Evolutionary conservation across 2,329 filamentous ascomycete species (phyloP), one percentile per base, ranked within the genome.

Genomic region (Aspergillus fischeri): DNA sequence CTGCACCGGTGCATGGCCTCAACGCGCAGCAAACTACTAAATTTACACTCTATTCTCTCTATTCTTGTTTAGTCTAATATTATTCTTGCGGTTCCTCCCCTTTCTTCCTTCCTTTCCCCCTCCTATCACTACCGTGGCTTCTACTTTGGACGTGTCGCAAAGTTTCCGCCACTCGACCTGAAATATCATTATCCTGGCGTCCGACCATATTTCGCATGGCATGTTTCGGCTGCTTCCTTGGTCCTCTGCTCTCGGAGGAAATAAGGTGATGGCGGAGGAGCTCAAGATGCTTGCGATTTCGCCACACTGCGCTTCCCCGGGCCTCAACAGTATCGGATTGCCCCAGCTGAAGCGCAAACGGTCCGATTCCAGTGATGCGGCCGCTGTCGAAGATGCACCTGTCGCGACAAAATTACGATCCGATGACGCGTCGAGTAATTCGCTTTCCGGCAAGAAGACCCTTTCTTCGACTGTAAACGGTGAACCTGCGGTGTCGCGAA

Each of bases 291-390:
- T 79, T 62, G 70, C 73, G 49, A 65, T 72, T 44, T 65, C 73
- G 48, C 64, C 73, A 55, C 71, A 70, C 55, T 73, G 70, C 60
- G 63, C 69, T 49, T 61, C 67, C 38, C 65, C 70, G 1, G 63
- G 63, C 51, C 56, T 73, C 57, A 70, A 65, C 51, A 59, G 55
- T 51, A 61, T 73, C 41, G 58, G 70, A 42, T 60, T 70, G 32
- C 79, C 77, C 62, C 79, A 80, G 65, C 73, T 84, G 67, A 87
- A 87, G 78, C 80, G 84, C 60, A 86, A 86, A 71, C 77, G 80
- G 55, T 78, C 78, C 32, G 77, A 78, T 60, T 83, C 79, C 61
- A 73, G 75, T 48, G 78, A 79, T 64, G 70, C 67, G 24, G 61
- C 61, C 41, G 62, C 67, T 29, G 56, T 59, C 45, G 53, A 63